Evolutionary conservation across 352 stramenopile genomes (phyloP).

Genomic region (Discostella stelligera): DNA sequence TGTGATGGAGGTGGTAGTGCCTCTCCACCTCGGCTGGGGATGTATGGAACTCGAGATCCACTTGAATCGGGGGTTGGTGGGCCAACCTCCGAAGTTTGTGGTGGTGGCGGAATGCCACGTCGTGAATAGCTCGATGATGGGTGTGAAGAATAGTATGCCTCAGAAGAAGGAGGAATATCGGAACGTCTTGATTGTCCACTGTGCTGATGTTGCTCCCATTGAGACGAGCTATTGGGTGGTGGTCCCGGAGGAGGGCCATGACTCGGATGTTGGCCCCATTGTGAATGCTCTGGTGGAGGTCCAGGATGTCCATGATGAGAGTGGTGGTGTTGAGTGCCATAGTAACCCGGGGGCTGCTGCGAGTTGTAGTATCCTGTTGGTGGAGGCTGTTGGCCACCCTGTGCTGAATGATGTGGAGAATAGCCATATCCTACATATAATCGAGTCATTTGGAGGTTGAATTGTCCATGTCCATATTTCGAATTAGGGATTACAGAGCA

Average conservation of each 20-base stretch:
- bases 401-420: slow-evolving; percentile 1
- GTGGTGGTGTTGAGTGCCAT: slow-evolving; percentile 6
- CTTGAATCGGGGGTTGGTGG: slow-evolving; percentile 22
- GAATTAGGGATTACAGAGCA: neutral
- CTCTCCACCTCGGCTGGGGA: slow-evolving; percentile 9
- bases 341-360: slow-evolving; percentile 3
- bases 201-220: slow-evolving; percentile 9
- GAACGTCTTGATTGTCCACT: slow-evolving; percentile 7
- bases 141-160: slow-evolving; percentile 8
- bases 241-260: slow-evolving; percentile 3
- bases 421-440: slow-evolving; percentile 3
- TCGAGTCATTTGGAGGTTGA: neutral
- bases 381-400: slow-evolving; percentile 7
- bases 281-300: slow-evolving; percentile 4
- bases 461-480: neutral
- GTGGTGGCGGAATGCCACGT: slow-evolving; percentile 28
- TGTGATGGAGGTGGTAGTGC: slow-evolving; percentile 1
- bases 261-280: slow-evolving; percentile 7
- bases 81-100: slow-evolving; percentile 17
- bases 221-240: neutral
- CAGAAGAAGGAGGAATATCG: slow-evolving; percentile 1
- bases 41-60: slow-evolving; percentile 14
- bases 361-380: slow-evolving; percentile 19
- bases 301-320: slow-evolving; percentile 10
- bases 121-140: slow-evolving; percentile 21